Evolutionary conservation across 441 rosid species (phyloP).

Genomic region (Gossypium davidsonii): DNA sequence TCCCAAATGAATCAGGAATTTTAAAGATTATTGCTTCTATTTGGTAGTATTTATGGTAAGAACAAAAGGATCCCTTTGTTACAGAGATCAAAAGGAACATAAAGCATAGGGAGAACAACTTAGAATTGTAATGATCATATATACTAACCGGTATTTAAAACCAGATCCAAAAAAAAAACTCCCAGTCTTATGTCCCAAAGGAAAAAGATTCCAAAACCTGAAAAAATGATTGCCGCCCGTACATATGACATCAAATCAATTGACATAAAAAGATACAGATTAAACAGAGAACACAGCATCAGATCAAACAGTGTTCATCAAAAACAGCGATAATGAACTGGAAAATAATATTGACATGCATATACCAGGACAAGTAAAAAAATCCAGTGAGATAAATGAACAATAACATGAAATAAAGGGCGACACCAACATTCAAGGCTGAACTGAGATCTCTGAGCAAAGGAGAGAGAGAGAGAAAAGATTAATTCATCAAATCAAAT

Average conservation of each 20-base stretch:
- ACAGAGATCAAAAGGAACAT: conserved; percentile 5
- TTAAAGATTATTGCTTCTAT: background rate
- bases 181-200: background rate
- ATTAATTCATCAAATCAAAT: background rate
- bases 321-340: background rate
- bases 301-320: background rate
- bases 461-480: background rate
- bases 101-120: background rate
- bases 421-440: conserved; percentile 5
- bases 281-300: conserved; percentile 1
- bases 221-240: background rate
- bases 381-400: background rate
- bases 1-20: background rate
- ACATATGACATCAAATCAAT: background rate
- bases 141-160: background rate
- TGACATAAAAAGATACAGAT: background rate
- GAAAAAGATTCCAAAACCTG: background rate
- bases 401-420: background rate
- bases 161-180: background rate
- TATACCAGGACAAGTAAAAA: background rate
- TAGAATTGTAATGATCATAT: background rate
- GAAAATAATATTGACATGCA: background rate
- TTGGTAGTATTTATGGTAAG: background rate
- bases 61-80: conserved; percentile 16
- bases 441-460: background rate